Evolutionary conservation across 257 asterid species (phyloP), one percentile per base, ranked within the genome.

Genomic region (Solanum pimpinellifolium): DNA sequence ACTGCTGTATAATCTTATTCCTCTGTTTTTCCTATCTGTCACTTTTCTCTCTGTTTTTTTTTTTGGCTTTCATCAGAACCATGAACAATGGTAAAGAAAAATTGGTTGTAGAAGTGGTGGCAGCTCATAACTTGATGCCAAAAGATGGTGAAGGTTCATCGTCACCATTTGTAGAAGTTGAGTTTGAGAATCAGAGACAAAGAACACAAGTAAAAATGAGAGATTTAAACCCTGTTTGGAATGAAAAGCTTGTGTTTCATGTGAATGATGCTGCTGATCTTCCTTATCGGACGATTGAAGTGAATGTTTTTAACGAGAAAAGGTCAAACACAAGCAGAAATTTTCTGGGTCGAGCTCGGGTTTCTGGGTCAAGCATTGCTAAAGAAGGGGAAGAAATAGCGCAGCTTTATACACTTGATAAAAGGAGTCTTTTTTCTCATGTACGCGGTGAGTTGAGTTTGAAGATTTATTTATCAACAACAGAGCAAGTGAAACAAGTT

Each of bases 81-180:
- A 95, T 93, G 98, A 93, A 88, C 84, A 49, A 49, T 52, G 88
- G 95, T 37, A 95, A 94, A 85, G 96, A 94, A 52, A 96, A 93
- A 94, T 88, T 96, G 41, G 98, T 96, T 83, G 99, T 95, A 87
- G 98, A 94, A 88, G 98, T 96, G 88, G 95, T 95, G 73, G 98
- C 91, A 69, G 99, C 99, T 25, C 96, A 93, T 93, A 96, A 96
- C 92, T 94, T 96, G 9, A 95, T 96, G 94, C 99, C 99, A 8
- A 96, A 96, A 88, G 98, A 96, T 89, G 99, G 99, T 3, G 98
- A 94, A 90, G 99, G 99, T 0, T 95, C 99, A 0, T 95, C 99
- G 13, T 96, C 99, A 29, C 91, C 99, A 42, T 95, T 95, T 33
- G 98, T 94, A 7, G 99, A 96, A 86, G 98, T 94, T 7, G 98